Evolutionary conservation across 495 filamentous ascomycete genomes (phyloP).

Genomic region (Penicillium argentinense): DNA sequence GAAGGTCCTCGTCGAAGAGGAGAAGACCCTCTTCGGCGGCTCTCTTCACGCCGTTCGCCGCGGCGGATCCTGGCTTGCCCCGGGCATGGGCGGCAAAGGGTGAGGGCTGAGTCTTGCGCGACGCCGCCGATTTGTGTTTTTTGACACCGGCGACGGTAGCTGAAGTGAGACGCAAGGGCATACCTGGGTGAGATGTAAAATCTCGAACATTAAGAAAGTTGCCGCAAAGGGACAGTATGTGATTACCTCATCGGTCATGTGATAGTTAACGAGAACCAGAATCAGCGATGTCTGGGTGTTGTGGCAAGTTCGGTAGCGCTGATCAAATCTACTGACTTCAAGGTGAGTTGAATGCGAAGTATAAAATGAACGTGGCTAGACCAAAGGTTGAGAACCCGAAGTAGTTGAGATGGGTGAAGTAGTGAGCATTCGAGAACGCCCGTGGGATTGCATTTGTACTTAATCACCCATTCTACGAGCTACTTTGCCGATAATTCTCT

Average conservation of each 20-base stretch:
- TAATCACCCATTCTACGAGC: too few relatives aligned
- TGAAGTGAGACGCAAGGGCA: slow-evolving; percentile 48
- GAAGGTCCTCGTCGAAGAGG: slow-evolving; percentile 32
- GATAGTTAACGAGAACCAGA: neutral
- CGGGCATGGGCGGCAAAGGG: slow-evolving; percentile 56
- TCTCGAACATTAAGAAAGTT: slow-evolving; percentile 1
- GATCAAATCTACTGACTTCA: too few relatives aligned
- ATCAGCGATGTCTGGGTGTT: too few relatives aligned
- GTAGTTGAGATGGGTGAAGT: too few relatives aligned
- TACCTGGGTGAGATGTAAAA: slow-evolving; percentile 19
- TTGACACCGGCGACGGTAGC: slow-evolving; percentile 46
- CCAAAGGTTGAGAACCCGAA: too few relatives aligned
- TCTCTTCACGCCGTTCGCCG: slow-evolving; percentile 27
- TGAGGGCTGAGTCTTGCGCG: slow-evolving; percentile 33
- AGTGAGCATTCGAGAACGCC: too few relatives aligned
- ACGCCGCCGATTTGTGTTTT: slow-evolving; percentile 34
- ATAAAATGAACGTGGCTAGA: too few relatives aligned
- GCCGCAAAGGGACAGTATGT: neutral
- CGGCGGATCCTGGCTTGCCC: slow-evolving; percentile 51
- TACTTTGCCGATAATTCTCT: too few relatives aligned
- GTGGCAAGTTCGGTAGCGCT: too few relatives aligned
- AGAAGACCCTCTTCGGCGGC: slow-evolving; percentile 43
- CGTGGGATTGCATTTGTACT: too few relatives aligned
- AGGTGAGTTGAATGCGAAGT: too few relatives aligned
- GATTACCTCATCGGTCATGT: slow-evolving; percentile 16